Evolutionary conservation across 208 protist species (phyloP), one percentile per base, ranked within the genome.

Genomic region (Leishmania braziliensis): DNA sequence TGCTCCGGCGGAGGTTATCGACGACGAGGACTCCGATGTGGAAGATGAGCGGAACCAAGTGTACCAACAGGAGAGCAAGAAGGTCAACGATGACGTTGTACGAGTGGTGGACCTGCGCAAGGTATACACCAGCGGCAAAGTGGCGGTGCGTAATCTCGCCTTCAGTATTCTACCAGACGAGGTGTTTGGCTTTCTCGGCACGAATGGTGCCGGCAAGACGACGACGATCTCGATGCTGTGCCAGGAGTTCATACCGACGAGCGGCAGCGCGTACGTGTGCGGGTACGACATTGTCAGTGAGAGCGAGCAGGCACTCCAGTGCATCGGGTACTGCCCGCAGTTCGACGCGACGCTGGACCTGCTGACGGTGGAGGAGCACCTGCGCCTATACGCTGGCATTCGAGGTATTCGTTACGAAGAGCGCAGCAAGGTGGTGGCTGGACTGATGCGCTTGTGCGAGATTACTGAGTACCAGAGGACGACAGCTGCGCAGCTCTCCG

Each of bases 261-360:
- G 86, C 77, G 95, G 95, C 33, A 80, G 82, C 70, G 94, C 87
- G 18, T 85, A 80, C 54, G 86, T 96, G n/a, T 87, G 87, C 66
- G 90, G 91, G 14, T 86, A 91, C 68, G 89, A 95, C 77, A 91
- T 93, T 75, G 88, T 93, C 0, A 53, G 36, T 0, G 60, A 92
- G 72, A 89, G 89, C 78, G 72, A 66, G 33, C 77, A 88, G 68
- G 90, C 90, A 60, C 83, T 87, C 71, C 80, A 80, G 75, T 91
- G 85, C 84, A 88, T 91, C 43, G 98, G 98, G 56, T 94, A 98
- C 62, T 99, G 97, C 89, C 96, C 96, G 68, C 97, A 99, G 90
- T 97, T 97, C 84, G 96, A 98, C 87, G 88, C 98, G 43, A 85
- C 96, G 12, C 97, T 95, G 83, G 90, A 94, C 54, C 87, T 98